These are phyloP conservation scores for Nicotiana obtusifolia DNA, from an alignment of 257 asterid genomes.

Conservation along the genomic window DNA sequence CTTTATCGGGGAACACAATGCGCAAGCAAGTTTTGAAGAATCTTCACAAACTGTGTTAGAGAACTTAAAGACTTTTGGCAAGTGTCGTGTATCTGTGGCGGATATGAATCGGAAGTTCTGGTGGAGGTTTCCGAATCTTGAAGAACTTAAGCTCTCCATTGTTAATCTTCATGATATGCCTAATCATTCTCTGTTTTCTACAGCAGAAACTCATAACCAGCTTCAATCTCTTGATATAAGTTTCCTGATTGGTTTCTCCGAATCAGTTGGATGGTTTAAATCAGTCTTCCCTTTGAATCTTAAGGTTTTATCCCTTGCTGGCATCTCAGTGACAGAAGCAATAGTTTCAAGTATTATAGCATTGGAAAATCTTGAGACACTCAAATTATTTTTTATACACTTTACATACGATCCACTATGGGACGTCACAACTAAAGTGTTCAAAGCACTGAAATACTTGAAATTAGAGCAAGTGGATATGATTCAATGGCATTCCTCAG, in stretches of 20 bases:
- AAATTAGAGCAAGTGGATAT: neutral
- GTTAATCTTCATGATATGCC: neutral
- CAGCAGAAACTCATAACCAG: neutral
- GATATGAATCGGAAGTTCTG: slow-evolving; percentile 11
- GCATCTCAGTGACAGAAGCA: neutral
- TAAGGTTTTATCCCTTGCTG: neutral
- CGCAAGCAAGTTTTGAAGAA: too few species aligned
- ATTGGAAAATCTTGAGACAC: neutral
- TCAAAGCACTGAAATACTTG: neutral
- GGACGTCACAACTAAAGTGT: neutral
- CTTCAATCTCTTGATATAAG: neutral
- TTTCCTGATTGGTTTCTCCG: neutral
- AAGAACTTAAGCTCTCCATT: neutral
- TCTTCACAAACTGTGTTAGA: neutral
- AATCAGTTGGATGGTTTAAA: neutral
- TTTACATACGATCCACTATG: neutral
- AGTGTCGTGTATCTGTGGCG: neutral
- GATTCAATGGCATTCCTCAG: neutral
- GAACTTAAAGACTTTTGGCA: neutral
- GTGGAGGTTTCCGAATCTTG: slow-evolving; percentile 6
- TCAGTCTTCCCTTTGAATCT: neutral
- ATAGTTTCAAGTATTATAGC: neutral
- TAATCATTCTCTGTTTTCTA: neutral
- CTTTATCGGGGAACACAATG: too few species aligned
- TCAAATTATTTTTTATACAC: neutral